Evolutionary conservation across 768 basidiomycete species (phyloP).

Genomic region (Lentinula guzmanii): DNA sequence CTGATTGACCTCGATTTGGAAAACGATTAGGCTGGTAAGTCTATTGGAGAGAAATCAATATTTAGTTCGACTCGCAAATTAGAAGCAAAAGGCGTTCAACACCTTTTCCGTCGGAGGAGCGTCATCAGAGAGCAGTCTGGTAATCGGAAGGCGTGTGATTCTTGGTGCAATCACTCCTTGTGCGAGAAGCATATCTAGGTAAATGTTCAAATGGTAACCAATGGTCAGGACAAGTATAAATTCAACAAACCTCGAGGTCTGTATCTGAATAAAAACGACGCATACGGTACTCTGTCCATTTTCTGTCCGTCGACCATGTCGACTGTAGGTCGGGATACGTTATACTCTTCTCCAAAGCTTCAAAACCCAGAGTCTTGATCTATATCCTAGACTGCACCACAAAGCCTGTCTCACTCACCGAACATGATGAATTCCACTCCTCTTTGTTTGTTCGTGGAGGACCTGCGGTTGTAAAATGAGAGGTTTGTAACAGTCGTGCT

Average conservation of each 20-base stretch:
- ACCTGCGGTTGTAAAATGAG: conserved; percentile 19
- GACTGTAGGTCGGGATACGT: conserved; percentile 19
- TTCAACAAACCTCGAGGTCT: conserved; percentile 25
- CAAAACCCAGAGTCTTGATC: background rate
- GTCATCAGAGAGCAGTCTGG: background rate
- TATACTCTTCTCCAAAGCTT: conserved; percentile 27
- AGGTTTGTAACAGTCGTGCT: conserved; percentile 14
- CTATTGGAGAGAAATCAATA: background rate
- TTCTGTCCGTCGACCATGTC: conserved; percentile 21
- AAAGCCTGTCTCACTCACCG: conserved; percentile 12
- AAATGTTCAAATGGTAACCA: background rate
- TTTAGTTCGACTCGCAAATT: background rate
- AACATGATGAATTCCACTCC: conserved; percentile 27
- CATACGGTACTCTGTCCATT: conserved; percentile 18
- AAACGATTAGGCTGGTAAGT: background rate
- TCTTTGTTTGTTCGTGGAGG: conserved; percentile 28
- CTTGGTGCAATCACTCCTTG: background rate
- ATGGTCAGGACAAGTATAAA: background rate
- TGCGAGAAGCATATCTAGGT: background rate
- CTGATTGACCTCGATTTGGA: background rate
- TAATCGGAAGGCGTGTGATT: background rate
- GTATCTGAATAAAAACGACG: conserved; percentile 27
- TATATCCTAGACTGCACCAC: background rate
- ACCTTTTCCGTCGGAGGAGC: background rate
- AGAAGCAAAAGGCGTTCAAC: background rate